A percentile compares a stretch with the other conserved stretches of the same genome.
These are phyloP conservation scores for Westerdykella sp. DNA, from an alignment of 2,329 filamentous ascomycete genomes.

Conservation along the genomic window DNA sequence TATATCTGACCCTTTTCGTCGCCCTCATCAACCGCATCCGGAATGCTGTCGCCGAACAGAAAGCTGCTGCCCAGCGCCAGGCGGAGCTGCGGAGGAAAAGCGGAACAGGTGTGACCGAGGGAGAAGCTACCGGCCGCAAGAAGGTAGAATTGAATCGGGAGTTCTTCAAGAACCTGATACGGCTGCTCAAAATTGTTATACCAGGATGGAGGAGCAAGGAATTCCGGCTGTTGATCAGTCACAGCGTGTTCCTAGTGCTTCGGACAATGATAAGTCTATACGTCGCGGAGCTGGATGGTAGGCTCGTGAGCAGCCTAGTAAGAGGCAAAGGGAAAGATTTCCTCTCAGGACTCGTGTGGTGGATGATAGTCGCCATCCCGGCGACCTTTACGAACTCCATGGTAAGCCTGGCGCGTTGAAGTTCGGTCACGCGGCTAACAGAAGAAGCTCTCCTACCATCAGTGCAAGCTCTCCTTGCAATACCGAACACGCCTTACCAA, in stretches of 20 bases:
- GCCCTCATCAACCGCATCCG: constrained; percentile 67
- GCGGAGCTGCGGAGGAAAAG: constrained; percentile 53
- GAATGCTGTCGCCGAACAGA: constrained; percentile 87
- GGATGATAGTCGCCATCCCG: constrained; percentile 95
- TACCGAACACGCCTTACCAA: constrained; percentile 93
- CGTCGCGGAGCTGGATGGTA: constrained; percentile 92
- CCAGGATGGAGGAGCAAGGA: constrained; percentile 89
- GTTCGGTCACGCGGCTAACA: constrained; percentile 1
- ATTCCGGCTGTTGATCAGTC: constrained; percentile 75
- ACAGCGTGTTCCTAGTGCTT: constrained; percentile 87
- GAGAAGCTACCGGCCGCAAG: constrained; percentile 49
- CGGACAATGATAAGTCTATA: constrained; percentile 90
- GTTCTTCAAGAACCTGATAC: constrained; percentile 69
- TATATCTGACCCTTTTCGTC: constrained; percentile 40
- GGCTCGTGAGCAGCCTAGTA: constrained; percentile 85
- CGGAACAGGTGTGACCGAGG: constrained; percentile 28
- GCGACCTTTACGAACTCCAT: constrained; percentile 99
- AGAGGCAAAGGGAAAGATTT: constrained; percentile 89
- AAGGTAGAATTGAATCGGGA: constrained; percentile 91
- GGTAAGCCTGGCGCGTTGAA: constrained; percentile 49
- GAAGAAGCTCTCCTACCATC: constrained; percentile 80
- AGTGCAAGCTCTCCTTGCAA: constrained; percentile 86
- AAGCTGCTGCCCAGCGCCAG: constrained; percentile 68
- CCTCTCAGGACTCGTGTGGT: constrained; percentile 82
- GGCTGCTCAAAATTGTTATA: constrained; percentile 78